Evolutionary conservation across 192 early-diverging fungal genomes (phyloP), one percentile per base, ranked within the genome.

Genomic region (Spizellomyces sp.): DNA sequence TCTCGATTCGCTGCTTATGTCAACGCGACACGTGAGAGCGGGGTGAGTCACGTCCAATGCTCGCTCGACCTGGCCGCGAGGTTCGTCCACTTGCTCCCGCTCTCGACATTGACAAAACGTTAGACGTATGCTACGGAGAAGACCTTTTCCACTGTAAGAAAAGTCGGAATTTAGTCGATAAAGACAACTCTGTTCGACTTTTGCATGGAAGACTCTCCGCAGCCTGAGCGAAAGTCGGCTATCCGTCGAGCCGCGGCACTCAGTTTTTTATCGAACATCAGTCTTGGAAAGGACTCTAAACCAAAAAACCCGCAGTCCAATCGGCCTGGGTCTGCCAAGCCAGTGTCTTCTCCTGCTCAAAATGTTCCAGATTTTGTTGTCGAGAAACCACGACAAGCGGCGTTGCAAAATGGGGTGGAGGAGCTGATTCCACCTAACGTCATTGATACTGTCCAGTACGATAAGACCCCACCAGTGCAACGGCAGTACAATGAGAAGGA

Each of bases 181-280:
- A 36, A 36, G 27, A 36, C 27, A 36, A 36, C 27, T 0, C 27
- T 36, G 27, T 36, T 36, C 27, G 27, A 36, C 27, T 36, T 54
- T 19, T 54, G 50, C 12, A 54, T 54, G 50, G 50, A 54, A 54
- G 50, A 54, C 14, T 54, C 50, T 54, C 50, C 50, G 12, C 14
- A 19, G 50, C 12, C 50, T 12, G 50, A 54, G 50, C 50, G 50
- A 12, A 54, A 54, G 17, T n/a, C 50, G 50, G 50, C 50, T 12
- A 54, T 1, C 17, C 70, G 62, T 12, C 71, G 52, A 22, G 66
- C 66, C 9, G 73, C 73, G 8, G 73, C 73, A 19, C 52, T 75
- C 22, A n/a, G 48, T 14, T 75, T 75, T 48, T 61, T 75, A 21
- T 36, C 66, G 10, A 43, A 45, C 7, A 75, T 75, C 36, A n/a